phyloP scores from a whole-genome alignment of 1,139 yeast genomes.

The Zygosaccharomyces pseudobailii region DNA sequence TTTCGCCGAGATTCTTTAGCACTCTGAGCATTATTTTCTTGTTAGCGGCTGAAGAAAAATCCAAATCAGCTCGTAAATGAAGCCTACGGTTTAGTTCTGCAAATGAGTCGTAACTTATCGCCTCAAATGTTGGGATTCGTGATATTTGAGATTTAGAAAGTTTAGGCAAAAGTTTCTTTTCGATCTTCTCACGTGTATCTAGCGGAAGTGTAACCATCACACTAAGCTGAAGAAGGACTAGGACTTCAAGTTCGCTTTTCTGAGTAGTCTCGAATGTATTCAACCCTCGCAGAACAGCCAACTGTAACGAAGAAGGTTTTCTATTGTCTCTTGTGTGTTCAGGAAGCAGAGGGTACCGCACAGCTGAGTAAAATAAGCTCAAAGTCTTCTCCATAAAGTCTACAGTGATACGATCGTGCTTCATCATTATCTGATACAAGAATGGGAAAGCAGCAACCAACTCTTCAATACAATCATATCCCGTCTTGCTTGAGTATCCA shows the following conservation, averaged over 20 bases:
- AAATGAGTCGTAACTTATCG: constrained; percentile 53
- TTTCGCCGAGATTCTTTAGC: constrained; percentile 40
- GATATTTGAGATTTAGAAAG: constrained; percentile 28
- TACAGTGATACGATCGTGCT: constrained; percentile 26
- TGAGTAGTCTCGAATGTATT: constrained; percentile 34
- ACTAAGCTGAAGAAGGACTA: constrained; percentile 50
- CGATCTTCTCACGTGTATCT: constrained; percentile 52
- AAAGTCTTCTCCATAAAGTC: constrained; percentile 43
- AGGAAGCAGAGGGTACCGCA: constrained; percentile 64
- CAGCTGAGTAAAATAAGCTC: constrained; percentile 50
- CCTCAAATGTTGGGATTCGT: constrained; percentile 63
- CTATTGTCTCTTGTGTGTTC: constrained; percentile 42
- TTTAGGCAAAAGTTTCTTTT: constrained; percentile 34
- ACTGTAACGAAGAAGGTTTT: constrained; percentile 53
- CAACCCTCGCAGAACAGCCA: constrained; percentile 45
- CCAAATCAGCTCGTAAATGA: constrained; percentile 32
- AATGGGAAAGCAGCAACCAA: constrained; percentile 48
- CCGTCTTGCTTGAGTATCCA: constrained; percentile 38
- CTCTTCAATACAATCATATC: constrained; percentile 54
- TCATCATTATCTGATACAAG: constrained; percentile 38
- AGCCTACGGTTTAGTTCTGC: constrained; percentile 41
- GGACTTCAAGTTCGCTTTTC: constrained; percentile 40
- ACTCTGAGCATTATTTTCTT: constrained; percentile 45
- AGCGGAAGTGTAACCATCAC: constrained; percentile 53
- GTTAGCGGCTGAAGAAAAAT: constrained; percentile 35